Conservation (phyloP, 177 flowering plant species). For the Vitis hybrid region DNA sequence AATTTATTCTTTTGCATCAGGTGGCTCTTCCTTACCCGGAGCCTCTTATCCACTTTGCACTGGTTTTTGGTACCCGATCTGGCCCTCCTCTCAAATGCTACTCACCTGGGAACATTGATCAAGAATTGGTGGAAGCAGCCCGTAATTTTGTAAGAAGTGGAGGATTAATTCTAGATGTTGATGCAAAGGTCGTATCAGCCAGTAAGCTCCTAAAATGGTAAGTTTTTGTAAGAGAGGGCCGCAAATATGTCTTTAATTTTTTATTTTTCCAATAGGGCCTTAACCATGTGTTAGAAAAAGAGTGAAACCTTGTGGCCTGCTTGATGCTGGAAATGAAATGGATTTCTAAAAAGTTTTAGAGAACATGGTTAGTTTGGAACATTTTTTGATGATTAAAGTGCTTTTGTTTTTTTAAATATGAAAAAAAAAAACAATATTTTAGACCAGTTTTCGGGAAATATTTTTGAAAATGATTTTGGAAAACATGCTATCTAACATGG, state of each 20-base stretch:
- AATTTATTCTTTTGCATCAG: slow-evolving; percentile 27
- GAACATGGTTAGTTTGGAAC: too few relatives aligned
- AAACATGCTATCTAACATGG: too few relatives aligned
- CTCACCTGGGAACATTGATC: slow-evolving; percentile 74
- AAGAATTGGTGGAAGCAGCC: slow-evolving; percentile 76
- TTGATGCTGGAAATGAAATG: too few relatives aligned
- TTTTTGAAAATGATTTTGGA: too few relatives aligned
- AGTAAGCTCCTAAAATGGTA: slow-evolving; percentile 76
- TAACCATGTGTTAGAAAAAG: not conserved
- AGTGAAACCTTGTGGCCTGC: too few relatives aligned
- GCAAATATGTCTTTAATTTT: not conserved
- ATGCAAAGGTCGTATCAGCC: slow-evolving; percentile 45
- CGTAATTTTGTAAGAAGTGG: slow-evolving; percentile 60
- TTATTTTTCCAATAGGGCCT: not conserved
- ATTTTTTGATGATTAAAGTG: too few relatives aligned
- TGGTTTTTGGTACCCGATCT: slow-evolving; percentile 69
- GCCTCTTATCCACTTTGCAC: slow-evolving; percentile 81
- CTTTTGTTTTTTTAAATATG: too few relatives aligned
- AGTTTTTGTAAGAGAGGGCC: slow-evolving; percentile 15
- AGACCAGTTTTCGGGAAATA: too few relatives aligned
- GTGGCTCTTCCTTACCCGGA: slow-evolving; percentile 69
- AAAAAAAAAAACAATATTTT: too few relatives aligned
- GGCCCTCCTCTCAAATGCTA: slow-evolving; percentile 85
- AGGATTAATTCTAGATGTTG: slow-evolving; percentile 54
- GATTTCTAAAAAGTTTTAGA: too few relatives aligned